A percentile compares a stretch with the other conserved stretches of the same genome.
Conservation (phyloP, 768 basidiomycete species). For the Amanita pseudoporphyria region DNA sequence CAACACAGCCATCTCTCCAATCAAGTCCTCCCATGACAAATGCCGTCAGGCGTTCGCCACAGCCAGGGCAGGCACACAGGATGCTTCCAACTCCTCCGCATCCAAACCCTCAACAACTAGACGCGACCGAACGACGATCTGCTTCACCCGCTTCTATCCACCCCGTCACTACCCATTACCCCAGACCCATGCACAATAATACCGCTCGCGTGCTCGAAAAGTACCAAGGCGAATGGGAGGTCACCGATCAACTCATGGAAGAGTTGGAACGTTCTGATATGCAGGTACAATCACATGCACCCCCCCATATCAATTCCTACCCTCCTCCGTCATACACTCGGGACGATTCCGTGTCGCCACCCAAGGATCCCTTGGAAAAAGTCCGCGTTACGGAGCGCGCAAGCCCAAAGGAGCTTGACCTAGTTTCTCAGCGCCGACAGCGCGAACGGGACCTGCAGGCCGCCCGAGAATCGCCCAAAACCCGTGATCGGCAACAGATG, state of each 20-base stretch:
- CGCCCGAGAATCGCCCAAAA: slow-evolving; percentile 37
- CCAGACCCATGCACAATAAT: slow-evolving; percentile 55
- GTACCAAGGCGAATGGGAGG: slow-evolving; percentile 49
- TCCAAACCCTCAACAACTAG: slow-evolving; percentile 25
- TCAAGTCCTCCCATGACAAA: slow-evolving; percentile 24
- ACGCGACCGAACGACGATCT: slow-evolving; percentile 22
- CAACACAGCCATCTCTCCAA: slow-evolving; percentile 31
- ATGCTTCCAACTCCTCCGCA: slow-evolving; percentile 37
- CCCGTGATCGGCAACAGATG: slow-evolving; percentile 32
- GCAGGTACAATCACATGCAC: slow-evolving; percentile 27
- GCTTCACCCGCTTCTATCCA: slow-evolving; percentile 27
- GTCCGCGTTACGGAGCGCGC: slow-evolving; percentile 40
- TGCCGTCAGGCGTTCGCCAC: slow-evolving; percentile 26
- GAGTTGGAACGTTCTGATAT: slow-evolving; percentile 67
- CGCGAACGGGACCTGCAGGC: slow-evolving; percentile 31
- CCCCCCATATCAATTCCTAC: slow-evolving; percentile 16
- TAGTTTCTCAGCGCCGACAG: slow-evolving; percentile 24
- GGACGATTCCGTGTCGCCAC: slow-evolving; percentile 31
- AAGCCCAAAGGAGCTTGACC: slow-evolving; percentile 46
- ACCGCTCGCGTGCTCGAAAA: slow-evolving; percentile 48
- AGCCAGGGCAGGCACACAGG: slow-evolving; percentile 24
- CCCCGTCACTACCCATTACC: slow-evolving; percentile 35
- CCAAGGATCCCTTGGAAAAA: slow-evolving; percentile 46
- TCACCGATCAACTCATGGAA: slow-evolving; percentile 61
- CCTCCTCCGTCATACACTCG: slow-evolving; percentile 17